Percentiles rank a stretch among this genome's conserved stretches.
These are phyloP conservation scores for Protomyces macrosporus DNA, from an alignment of 1,139 yeast species.

Conservation along the genomic window DNA sequence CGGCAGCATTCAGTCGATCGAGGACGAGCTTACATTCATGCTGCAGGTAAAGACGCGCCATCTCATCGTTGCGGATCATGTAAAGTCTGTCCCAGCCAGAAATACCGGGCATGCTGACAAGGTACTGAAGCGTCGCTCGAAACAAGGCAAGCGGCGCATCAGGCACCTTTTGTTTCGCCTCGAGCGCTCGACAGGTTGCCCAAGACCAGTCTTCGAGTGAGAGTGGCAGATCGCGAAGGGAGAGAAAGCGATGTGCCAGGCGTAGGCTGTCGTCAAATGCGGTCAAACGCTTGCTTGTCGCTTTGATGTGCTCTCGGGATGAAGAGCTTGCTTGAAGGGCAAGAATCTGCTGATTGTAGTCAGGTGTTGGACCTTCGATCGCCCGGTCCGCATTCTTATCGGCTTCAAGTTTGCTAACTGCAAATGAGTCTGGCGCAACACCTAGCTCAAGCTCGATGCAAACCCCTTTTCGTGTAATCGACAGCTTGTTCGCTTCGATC, in stretches of 20 bases:
- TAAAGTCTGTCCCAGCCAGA: background rate
- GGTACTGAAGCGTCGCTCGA: background rate
- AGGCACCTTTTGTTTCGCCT: background rate
- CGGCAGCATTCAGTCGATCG: background rate
- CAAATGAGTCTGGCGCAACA: conserved; percentile 54
- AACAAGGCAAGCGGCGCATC: background rate
- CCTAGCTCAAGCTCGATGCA: conserved; percentile 35
- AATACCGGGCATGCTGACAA: background rate
- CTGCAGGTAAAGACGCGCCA: background rate
- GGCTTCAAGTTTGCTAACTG: conserved; percentile 40
- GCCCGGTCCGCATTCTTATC: conserved; percentile 35
- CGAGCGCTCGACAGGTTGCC: background rate
- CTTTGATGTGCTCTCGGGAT: background rate
- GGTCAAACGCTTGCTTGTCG: background rate
- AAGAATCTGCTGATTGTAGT: conserved; percentile 29
- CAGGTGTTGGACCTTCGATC: conserved; percentile 29
- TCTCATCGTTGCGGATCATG: background rate
- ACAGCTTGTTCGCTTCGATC: background rate
- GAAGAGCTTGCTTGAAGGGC: background rate
- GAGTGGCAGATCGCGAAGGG: conserved; percentile 29
- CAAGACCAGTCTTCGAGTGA: background rate
- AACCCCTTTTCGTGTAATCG: background rate
- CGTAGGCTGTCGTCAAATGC: background rate
- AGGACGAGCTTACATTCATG: background rate
- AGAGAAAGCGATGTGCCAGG: conserved; percentile 2